A percentile compares a stretch with the other conserved stretches of the same genome.
Evolutionary conservation across 345 rosid species (phyloP).

Genomic region (Psidium guajava): DNA sequence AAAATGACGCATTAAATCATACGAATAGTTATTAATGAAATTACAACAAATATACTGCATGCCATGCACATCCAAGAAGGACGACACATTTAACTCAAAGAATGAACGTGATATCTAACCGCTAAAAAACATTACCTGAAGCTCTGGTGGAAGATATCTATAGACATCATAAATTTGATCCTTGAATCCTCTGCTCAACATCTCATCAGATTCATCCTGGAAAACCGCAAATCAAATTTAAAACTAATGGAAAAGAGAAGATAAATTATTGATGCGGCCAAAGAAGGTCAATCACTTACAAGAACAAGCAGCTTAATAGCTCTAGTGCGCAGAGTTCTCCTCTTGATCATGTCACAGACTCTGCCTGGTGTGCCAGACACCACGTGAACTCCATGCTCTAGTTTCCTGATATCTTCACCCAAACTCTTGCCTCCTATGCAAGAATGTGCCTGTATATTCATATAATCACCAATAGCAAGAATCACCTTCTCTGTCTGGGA

Average conservation of each 20-base stretch:
- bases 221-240: background rate
- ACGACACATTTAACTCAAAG: background rate
- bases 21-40: background rate
- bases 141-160: constrained; percentile 95
- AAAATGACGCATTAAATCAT: background rate
- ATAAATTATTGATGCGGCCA: background rate
- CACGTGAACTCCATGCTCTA: constrained; percentile 53
- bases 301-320: constrained; percentile 35
- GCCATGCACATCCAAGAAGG: background rate
- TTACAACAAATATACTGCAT: background rate
- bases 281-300: constrained; percentile 5
- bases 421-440: constrained; percentile 96
- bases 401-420: constrained; percentile 90
- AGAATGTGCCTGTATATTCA: constrained; percentile 74
- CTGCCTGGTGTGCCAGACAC: constrained; percentile 98
- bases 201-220: constrained; percentile 93
- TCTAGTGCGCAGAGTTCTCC: constrained; percentile 88
- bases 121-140: constrained; percentile 50
- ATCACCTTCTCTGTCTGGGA: constrained; percentile 82
- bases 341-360: constrained; percentile 97
- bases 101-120: background rate
- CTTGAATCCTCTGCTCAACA: constrained; percentile 98
- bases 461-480: constrained; percentile 57
- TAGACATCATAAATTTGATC: constrained; percentile 96
- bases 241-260: background rate